Base-by-base conservation (phyloP, 176 grass and related monocot species). In the Areca catechu region DNA sequence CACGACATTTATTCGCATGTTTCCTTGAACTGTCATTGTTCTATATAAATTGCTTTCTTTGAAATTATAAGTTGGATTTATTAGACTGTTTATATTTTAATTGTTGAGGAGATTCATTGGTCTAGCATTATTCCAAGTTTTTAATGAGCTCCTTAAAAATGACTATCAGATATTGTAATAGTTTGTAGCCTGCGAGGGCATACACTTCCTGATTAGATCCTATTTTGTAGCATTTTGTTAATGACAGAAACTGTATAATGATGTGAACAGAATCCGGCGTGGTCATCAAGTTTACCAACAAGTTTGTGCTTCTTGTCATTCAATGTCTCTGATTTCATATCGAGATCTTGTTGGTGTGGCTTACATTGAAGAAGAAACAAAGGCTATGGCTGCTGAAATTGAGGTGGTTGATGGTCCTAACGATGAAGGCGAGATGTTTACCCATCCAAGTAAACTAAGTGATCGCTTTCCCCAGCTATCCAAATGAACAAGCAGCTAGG, bases 351-450 rank as follows among this genome's bases (percentile, higher is more conserved):
- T 98, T 7, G 87, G 93, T 6, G 93, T 98, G 65, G 87, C 93
- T 18, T 98, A 98, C 69, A 98, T 88, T 54, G 93, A 98, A 66
- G 93, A 98, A 51, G 93, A 98, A 71, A 84, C 81, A 52, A 98
- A 98, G 59, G 87, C 83, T 62, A 92, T 98, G 93, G 93, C 93
- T 79, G 84, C 88, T 63, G 93, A 98, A 74, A 98, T 98, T 76
- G 93, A 98, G 82, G 93, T 98, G 20, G 63, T 70, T 59, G 93
- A 98, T 63, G 93, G 87, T 56, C 93, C 93, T 56, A 98, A 98
- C 62, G 88, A 98, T 57, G 93, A 98, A 72, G 93, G 88, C 50
- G 93, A 98, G 64, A 90, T 90, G 82, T 90, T 90, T 63, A 82
- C 86, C 22, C 82, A 82, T 59, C 79, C 82, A 63, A 82, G 87